Conservation (phyloP, 345 rosid species). For the Populus pruinosa region DNA sequence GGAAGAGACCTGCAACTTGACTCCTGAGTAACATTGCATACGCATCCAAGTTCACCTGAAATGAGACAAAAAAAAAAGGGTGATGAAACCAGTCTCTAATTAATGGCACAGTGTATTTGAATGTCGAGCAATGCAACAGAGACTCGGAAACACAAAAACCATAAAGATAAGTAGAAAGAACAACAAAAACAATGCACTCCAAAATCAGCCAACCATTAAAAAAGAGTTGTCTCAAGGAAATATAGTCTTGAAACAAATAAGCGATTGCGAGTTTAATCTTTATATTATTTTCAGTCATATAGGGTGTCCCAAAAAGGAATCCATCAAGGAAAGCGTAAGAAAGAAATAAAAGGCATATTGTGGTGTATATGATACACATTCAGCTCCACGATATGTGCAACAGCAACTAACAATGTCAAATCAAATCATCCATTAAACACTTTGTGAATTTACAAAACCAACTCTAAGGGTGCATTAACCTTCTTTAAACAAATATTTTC, state of each 20-base stretch:
- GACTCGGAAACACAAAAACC: background rate
- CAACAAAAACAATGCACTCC: background rate
- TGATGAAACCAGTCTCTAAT: conserved; percentile 3
- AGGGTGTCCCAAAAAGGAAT: background rate
- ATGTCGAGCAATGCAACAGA: background rate
- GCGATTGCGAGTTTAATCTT: background rate
- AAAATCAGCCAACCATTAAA: background rate
- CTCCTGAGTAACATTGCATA: conserved; percentile 73
- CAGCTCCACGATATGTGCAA: background rate
- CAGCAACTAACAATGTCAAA: background rate
- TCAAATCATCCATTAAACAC: background rate
- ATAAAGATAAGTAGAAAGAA: background rate
- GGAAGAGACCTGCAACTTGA: conserved; percentile 77
- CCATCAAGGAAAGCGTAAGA: background rate
- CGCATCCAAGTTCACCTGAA: conserved; percentile 80
- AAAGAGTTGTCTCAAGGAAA: background rate
- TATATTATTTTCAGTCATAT: background rate
- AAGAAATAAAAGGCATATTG: background rate
- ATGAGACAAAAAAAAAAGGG: conserved; percentile 10
- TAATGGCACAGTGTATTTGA: background rate
- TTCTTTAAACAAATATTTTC: background rate
- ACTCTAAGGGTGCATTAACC: background rate
- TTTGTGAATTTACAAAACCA: background rate
- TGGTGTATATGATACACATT: background rate
- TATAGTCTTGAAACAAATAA: background rate